phyloP scores from a whole-genome alignment of 2,329 filamentous ascomycete genomes.

The Leptodontidium sp. region DNA sequence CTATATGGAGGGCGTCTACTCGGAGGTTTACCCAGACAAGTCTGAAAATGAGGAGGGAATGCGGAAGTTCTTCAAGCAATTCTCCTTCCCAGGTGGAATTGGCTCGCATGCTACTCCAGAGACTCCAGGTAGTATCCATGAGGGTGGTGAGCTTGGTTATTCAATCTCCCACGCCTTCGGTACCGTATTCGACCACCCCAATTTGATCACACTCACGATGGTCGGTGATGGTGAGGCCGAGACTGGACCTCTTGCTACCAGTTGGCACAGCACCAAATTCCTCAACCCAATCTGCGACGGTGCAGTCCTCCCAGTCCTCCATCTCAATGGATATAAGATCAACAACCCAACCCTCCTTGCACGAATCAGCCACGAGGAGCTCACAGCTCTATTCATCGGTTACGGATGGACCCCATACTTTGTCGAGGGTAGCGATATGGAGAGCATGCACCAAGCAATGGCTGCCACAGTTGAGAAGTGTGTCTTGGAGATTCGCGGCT shows the following conservation, averaged over 20 bases:
- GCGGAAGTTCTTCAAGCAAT: constrained; percentile 81
- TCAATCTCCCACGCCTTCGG: constrained; percentile 82
- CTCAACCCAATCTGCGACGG: constrained; percentile 81
- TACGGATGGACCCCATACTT: constrained; percentile 85
- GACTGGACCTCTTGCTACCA: constrained; percentile 79
- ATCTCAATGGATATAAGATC: constrained; percentile 87
- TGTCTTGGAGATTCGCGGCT: constrained; percentile 71
- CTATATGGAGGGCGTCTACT: constrained; percentile 80
- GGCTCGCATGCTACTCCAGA: constrained; percentile 82
- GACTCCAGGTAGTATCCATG: constrained; percentile 79
- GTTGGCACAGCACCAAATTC: constrained; percentile 86
- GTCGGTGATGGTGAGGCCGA: constrained; percentile 85
- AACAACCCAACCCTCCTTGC: constrained; percentile 80
- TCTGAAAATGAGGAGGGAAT: constrained; percentile 73
- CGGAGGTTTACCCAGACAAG: constrained; percentile 79
- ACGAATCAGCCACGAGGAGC: constrained; percentile 76
- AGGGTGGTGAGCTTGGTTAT: constrained; percentile 85
- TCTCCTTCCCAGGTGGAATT: constrained; percentile 82
- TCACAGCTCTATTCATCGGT: constrained; percentile 72
- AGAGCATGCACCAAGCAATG: constrained; percentile 85
- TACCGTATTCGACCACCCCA: constrained; percentile 76
- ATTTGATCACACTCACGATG: constrained; percentile 79
- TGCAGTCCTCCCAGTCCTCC: constrained; percentile 78
- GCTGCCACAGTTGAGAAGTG: constrained; percentile 78
- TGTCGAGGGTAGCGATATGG: constrained; percentile 77